Conservation (phyloP, 306 rosid genomes). For the cucumber (Cucumis sativus) region Cucumber_9930_V3 NC_026660.2:30489501-30490000, state of each 20-base stretch:
- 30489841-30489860: conserved; percentile 15
- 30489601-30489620: conserved; percentile 1
- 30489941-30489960: conserved; percentile 3
- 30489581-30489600: background rate
- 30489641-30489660: background rate
- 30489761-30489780: conserved; percentile 8
- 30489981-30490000: background rate
- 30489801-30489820: conserved; percentile 9
- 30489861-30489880: conserved; percentile 6
- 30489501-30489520: background rate
- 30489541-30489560: background rate
- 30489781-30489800: conserved; percentile 11
- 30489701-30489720: background rate
- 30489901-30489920: background rate
- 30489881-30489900: conserved; percentile 3
- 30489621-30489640: background rate
- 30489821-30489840: conserved; percentile 11
- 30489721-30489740: background rate
- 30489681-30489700: background rate
- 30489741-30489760: background rate
- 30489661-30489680: background rate
- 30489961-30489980: background rate
- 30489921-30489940: background rate
- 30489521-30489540: background rate
- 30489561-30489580: background rate